phyloP scores from a whole-genome alignment of 2,329 filamentous ascomycete species.

The Monilinia aucupariae region DNA sequence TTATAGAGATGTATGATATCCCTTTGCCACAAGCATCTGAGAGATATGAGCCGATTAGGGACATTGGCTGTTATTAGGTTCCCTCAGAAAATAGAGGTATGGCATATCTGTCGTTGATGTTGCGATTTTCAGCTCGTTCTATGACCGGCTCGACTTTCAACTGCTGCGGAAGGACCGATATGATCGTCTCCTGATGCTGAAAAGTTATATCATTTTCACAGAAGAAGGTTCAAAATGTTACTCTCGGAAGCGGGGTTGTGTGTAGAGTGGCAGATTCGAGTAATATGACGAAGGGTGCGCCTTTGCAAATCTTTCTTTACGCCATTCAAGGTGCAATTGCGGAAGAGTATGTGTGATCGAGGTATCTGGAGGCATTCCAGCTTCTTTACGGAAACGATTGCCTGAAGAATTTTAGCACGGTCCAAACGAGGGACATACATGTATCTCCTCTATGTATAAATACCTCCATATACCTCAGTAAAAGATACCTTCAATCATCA shows the following conservation, averaged over 20 bases:
- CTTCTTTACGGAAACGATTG: not conserved
- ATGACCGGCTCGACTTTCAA: not conserved
- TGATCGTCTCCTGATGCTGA: conserved; percentile 5
- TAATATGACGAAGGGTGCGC: not conserved
- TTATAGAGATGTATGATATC: not conserved
- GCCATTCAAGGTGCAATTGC: not conserved
- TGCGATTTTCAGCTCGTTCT: not conserved
- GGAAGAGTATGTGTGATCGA: not conserved
- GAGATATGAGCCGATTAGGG: not conserved
- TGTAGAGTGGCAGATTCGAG: not conserved
- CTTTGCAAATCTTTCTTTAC: not conserved
- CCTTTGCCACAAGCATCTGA: not conserved
- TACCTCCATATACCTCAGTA: not conserved
- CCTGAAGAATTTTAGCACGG: not conserved
- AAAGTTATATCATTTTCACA: not conserved
- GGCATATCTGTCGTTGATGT: not conserved
- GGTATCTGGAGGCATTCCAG: not conserved
- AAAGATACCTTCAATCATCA: not conserved
- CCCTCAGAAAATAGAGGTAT: not conserved
- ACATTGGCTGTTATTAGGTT: not conserved
- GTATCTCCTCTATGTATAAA: not conserved
- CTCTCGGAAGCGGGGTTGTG: not conserved
- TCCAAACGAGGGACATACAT: not conserved
- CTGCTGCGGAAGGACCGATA: not conserved
- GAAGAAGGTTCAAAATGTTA: not conserved